Conservation (phyloP, 495 filamentous ascomycete species). For the Recurvomyces mirabilis region DNA sequence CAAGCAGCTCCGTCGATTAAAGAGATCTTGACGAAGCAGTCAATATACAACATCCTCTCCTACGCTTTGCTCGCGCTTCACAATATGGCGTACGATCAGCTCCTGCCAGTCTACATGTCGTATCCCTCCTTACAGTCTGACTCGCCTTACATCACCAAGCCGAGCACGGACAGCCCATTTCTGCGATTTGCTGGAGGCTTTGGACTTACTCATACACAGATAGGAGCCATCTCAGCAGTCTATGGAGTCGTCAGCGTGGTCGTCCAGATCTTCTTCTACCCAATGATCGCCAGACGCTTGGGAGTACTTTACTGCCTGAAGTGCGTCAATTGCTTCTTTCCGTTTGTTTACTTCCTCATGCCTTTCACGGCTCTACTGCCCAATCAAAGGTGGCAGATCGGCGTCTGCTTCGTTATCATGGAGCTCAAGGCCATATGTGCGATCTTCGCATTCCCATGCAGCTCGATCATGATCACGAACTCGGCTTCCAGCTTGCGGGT, state of each 20-base stretch:
- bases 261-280: slow-evolving; percentile 73
- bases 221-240: slow-evolving; percentile 65
- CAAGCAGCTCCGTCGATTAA: slow-evolving; percentile 33
- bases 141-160: not conserved
- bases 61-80: slow-evolving; percentile 71
- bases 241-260: slow-evolving; percentile 62
- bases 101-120: slow-evolving; percentile 73
- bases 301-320: slow-evolving; percentile 63
- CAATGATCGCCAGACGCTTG: slow-evolving; percentile 50
- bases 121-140: slow-evolving; percentile 38
- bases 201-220: slow-evolving; percentile 44
- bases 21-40: slow-evolving; percentile 67
- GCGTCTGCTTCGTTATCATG: slow-evolving; percentile 46
- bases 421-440: slow-evolving; percentile 56
- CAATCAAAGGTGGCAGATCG: slow-evolving; percentile 27
- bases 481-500: slow-evolving; percentile 61
- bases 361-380: slow-evolving; percentile 56
- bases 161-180: slow-evolving; percentile 51
- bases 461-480: slow-evolving; percentile 84
- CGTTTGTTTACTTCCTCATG: slow-evolving; percentile 58
- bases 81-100: slow-evolving; percentile 65
- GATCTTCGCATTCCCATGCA: slow-evolving; percentile 78
- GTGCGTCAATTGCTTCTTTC: slow-evolving; percentile 48
- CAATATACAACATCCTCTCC: slow-evolving; percentile 58
- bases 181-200: slow-evolving; percentile 74